Base-by-base conservation (phyloP, 2,329 filamentous ascomycete species). In the Diplocarpon rosae region DNA sequence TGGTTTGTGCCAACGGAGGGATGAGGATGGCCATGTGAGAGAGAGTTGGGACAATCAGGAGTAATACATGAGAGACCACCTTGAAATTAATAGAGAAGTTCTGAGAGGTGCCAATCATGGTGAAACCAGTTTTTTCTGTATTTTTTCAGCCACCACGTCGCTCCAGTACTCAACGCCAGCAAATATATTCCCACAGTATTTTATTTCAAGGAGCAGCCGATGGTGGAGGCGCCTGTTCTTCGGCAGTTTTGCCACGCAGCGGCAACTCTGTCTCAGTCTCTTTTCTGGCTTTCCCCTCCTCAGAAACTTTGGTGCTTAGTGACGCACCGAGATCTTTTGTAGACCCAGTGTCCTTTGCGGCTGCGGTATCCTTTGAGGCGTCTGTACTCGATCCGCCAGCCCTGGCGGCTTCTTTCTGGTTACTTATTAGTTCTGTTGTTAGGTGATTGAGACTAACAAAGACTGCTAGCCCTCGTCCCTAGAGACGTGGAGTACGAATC, bases 1-100 rank as follows among this genome's bases (percentile, higher is more conserved):
- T 88, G 17, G 75, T 92, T 3, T 85, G 80, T 65, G 83, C 84
- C 7, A 90, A 90, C 59, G 85, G 85, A 1, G 85, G 85, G 7
- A 36, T 49, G 49, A 46, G 46, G 14, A 49, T 49, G 49, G 32
- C 46, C 2, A 47, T 49, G 2, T 51, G 24, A 45, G n/a, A 16
- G 14, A 7, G 14, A n/a, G 10, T 32, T 3, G 5, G 17, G 28
- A 17, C 15, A 28, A 14, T 17, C 8, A n/a, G 11, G 10, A 12
- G 13, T 9, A 15, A 39, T 17, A 31, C 15, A 39, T 5, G 30
- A 20, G 16, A 30, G 20, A 24, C 4, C 20, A 24, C 20, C n/a
- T n/a, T n/a, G n/a, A n/a, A n/a, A n/a, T n/a, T n/a, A n/a, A n/a
- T n/a, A n/a, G n/a, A n/a, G 7, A 7, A 24, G 7, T 24, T 4